These are phyloP conservation scores for Apiotrichum montevideense DNA, from an alignment of 1,284 basidiomycete species.

Conservation along the genomic window DNA sequence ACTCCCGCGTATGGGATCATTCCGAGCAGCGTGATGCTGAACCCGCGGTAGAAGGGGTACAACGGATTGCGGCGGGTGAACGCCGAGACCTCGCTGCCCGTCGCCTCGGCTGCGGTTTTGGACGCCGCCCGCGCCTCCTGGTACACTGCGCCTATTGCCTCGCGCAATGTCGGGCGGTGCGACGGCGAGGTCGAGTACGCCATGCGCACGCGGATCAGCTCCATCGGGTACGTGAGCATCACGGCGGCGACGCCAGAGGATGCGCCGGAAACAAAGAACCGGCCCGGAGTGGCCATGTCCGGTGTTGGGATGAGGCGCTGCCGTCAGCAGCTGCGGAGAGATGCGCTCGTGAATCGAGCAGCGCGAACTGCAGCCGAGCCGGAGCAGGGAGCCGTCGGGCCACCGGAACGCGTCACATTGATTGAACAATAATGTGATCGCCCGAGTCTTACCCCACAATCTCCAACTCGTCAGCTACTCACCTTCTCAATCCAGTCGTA, in stretches of 20 bases:
- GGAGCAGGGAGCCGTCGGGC: too few species aligned
- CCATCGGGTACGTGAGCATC: constrained; percentile 87
- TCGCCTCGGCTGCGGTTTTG: not conserved
- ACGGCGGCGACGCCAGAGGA: constrained; percentile 74
- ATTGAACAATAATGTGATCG: too few species aligned
- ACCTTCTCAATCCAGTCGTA: constrained; percentile 84
- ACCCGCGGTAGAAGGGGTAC: constrained; percentile 77
- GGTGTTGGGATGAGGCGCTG: constrained; percentile 73
- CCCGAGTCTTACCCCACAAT: too few species aligned
- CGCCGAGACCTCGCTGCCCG: constrained; percentile 22
- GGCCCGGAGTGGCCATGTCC: constrained; percentile 67
- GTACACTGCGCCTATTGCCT: constrained; percentile 64
- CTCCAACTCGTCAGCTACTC: constrained; percentile 23
- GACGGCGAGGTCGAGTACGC: constrained; percentile 70
- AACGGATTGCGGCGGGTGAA: constrained; percentile 46
- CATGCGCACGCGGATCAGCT: constrained; percentile 89
- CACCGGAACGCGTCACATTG: too few species aligned
- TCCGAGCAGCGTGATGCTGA: constrained; percentile 80
- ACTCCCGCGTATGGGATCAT: constrained; percentile 98
- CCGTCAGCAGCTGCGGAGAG: too few species aligned
- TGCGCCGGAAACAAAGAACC: constrained; percentile 84
- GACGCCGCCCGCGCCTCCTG: constrained; percentile 52
- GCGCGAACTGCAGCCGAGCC: too few species aligned
- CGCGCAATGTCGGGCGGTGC: constrained; percentile 57
- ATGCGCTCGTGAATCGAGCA: too few species aligned